Evolutionary conservation across 768 basidiomycete species (phyloP), one percentile per base, ranked within the genome.

Genomic region (Brasilioporus rufonigricans): DNA sequence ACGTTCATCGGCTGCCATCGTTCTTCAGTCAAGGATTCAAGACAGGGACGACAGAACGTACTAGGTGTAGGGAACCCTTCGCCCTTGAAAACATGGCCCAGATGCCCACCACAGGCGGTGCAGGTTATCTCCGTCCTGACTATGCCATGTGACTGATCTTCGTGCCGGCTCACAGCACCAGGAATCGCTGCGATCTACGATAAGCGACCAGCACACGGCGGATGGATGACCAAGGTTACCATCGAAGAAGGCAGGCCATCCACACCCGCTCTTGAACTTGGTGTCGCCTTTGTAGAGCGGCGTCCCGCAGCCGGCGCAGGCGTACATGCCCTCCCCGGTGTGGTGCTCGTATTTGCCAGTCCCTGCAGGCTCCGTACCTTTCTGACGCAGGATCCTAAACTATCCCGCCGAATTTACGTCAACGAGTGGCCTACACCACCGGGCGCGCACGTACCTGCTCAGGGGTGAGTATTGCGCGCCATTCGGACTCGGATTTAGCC

Each of bases 211-310:
- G 19, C 24, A 8, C 24, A 47, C 11, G 33, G 21, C 27, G 8
- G 14, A 32, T 8, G n/a, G n/a, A 10, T 27, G 33, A 40, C 53
- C 21, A 23, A 10, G 61, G 73, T 53, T 57, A 89, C 89, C 89
- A 67, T 96, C 94, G 67, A 88, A 98, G 80, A 97, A 98, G 1
- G 94, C 92, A n/a, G 95, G 94, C 94, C 94, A 98, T 23, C 94
- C 94, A 64, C 92, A 96, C 9, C 93, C 92, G 55, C 91, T 93
- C 62, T 88, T 80, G 73, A 96, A 97, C 73, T 97, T 97, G 60
- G 92, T 93, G 26, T 77, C 77, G 64, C 89, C 91, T 77, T 86
- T 91, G 77, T 96, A 97, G 46, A 97, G 73, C 1, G 93, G 87
- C 3, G 91, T 84, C 33, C 77, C 78, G 70, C 93, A 96, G 9